Conservation (phyloP, 148 eudicot species). For the Fagopyrum tataricum region DNA sequence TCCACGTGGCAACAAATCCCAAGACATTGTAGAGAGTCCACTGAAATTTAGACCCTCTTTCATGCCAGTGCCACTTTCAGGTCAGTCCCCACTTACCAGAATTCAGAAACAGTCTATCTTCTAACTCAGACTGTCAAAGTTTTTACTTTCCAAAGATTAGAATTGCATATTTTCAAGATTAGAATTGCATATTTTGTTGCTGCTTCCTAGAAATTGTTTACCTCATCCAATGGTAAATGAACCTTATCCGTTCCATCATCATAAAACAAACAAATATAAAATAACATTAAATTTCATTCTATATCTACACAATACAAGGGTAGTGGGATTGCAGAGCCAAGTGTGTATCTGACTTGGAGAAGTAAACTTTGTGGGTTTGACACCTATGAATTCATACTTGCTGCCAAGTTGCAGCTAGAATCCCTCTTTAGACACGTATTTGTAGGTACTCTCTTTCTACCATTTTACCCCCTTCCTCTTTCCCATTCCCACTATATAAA, state of each 20-base stretch:
- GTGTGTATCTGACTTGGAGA: conserved; percentile 16
- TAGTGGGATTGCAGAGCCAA: conserved; percentile 7
- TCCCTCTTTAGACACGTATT: conserved; percentile 7
- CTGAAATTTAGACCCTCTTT: conserved; percentile 1
- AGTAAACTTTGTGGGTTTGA: conserved; percentile 11
- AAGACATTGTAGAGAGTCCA: not conserved
- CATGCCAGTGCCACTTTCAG: not conserved
- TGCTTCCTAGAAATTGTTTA: conserved; percentile 2
- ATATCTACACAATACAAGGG: not conserved
- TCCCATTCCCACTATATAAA: not conserved
- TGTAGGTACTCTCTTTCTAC: not conserved
- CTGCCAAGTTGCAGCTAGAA: conserved; percentile 9
- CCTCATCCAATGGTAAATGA: conserved; percentile 13
- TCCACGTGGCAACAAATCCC: conserved; percentile 12
- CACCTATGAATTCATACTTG: conserved; percentile 11
- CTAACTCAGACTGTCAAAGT: not conserved
- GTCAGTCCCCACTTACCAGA: conserved; percentile 1
- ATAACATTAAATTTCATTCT: not conserved
- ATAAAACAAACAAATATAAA: not conserved
- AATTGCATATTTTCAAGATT: not conserved
- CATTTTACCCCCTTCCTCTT: not conserved
- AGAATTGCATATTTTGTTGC: not conserved
- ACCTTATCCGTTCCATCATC: conserved; percentile 9
- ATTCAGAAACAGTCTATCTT: not conserved
- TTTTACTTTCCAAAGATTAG: conserved; percentile 1